These are phyloP conservation scores for Brettanomyces nanus DNA, from an alignment of 805 yeast genomes.

Conservation along the genomic window DNA sequence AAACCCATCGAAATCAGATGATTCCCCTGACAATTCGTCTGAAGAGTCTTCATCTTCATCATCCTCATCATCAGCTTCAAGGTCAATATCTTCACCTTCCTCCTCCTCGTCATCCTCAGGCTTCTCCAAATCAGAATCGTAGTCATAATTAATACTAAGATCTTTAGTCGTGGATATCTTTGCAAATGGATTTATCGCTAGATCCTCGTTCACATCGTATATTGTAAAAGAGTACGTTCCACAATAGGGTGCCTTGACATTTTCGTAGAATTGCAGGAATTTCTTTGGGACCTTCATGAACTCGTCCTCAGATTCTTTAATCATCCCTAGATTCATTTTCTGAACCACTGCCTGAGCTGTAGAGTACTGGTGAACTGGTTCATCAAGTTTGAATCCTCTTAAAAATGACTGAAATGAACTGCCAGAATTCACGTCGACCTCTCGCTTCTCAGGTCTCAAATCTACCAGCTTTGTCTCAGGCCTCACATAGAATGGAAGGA, in stretches of 20 bases:
- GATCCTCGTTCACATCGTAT: slow-evolving; percentile 19
- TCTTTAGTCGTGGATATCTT: slow-evolving; percentile 13
- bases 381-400: neutral
- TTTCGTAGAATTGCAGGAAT: slow-evolving; percentile 32
- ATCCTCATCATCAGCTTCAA: slow-evolving; percentile 46
- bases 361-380: neutral
- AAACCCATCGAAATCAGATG: slow-evolving; percentile 45
- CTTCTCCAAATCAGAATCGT: slow-evolving; percentile 28
- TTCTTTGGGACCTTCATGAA: slow-evolving; percentile 28
- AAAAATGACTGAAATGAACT: slow-evolving; percentile 13
- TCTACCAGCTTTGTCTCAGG: slow-evolving; percentile 13
- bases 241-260: slow-evolving; percentile 28
- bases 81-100: slow-evolving; percentile 36
- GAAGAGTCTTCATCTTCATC: slow-evolving; percentile 26
- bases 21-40: slow-evolving; percentile 9
- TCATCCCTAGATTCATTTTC: slow-evolving; percentile 24
- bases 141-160: slow-evolving; percentile 27
- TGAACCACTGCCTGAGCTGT: slow-evolving; percentile 24
- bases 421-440: neutral
- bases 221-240: slow-evolving; percentile 25
- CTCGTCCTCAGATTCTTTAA: slow-evolving; percentile 25
- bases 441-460: neutral
- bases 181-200: slow-evolving; percentile 17
- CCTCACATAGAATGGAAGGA: slow-evolving; percentile 23
- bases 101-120: slow-evolving; percentile 50